These are phyloP conservation scores for Globisporangium middletonii DNA, from an alignment of 352 stramenopile genomes.

Conservation along the genomic window DNA sequence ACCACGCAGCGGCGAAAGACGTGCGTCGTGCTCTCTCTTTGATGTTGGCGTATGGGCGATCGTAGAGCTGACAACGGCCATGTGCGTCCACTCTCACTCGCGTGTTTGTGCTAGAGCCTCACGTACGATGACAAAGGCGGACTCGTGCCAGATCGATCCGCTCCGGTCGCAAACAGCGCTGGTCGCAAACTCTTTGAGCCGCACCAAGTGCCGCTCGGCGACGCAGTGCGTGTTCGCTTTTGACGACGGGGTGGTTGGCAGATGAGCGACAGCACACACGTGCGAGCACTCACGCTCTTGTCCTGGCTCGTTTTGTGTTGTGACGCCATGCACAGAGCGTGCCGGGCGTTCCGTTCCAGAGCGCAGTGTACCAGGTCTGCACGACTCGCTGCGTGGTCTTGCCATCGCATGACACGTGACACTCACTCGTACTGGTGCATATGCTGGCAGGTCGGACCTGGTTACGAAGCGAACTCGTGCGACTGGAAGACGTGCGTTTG, in stretches of 20 bases:
- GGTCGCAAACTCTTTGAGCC: conserved; percentile 60
- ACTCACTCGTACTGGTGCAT: neutral
- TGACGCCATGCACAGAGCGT: conserved; percentile 17
- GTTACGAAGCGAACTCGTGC: conserved; percentile 26
- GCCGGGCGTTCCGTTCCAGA: conserved; percentile 55
- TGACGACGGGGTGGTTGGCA: neutral
- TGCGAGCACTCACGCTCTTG: neutral
- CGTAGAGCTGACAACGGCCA: too few relatives aligned
- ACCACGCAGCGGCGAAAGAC: conserved; percentile 32
- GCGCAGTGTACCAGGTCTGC: conserved; percentile 53
- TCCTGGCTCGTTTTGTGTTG: neutral
- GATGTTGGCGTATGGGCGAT: too few relatives aligned
- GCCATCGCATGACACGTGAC: neutral
- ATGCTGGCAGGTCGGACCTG: conserved; percentile 36
- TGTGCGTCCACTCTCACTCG: neutral
- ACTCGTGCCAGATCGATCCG: conserved; percentile 35
- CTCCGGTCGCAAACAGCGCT: conserved; percentile 12
- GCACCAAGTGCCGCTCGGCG: conserved; percentile 27
- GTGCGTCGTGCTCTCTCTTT: conserved; percentile 15
- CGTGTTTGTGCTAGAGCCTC: conserved; percentile 29
- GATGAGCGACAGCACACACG: neutral
- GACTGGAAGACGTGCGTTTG: conserved; percentile 69
- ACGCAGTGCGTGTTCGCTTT: conserved; percentile 11
- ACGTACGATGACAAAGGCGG: conserved; percentile 46
- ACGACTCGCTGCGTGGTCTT: neutral